Evolutionary conservation across 306 rosid species (phyloP).

Genomic region (Trifolium fragiferum): DNA sequence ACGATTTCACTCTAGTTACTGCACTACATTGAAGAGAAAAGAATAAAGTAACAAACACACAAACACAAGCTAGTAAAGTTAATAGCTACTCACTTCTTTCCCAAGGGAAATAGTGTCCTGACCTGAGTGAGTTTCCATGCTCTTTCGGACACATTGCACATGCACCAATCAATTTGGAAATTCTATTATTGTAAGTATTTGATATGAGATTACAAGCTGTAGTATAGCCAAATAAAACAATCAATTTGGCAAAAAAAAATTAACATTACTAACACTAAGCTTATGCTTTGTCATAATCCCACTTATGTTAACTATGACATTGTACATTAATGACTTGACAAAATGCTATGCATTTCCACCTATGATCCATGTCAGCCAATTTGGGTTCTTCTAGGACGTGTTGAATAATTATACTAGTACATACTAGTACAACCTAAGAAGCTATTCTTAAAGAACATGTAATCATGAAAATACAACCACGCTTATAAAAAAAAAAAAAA

Average conservation of each 20-base stretch:
- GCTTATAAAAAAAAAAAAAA: too few species aligned
- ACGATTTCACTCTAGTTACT: background rate
- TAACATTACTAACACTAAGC: conserved; percentile 19
- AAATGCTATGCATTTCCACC: conserved; percentile 42
- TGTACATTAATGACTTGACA: background rate
- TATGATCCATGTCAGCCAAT: conserved; percentile 46
- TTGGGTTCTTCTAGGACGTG: conserved; percentile 47
- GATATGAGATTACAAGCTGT: conserved; percentile 47
- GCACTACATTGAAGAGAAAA: conserved; percentile 17
- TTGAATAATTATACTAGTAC: conserved; percentile 41
- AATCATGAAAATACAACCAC: conserved; percentile 50
- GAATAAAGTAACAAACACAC: conserved; percentile 1
- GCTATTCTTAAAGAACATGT: conserved; percentile 46
- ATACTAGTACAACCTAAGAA: conserved; percentile 34
- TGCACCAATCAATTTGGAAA: conserved; percentile 44
- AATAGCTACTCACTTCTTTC: conserved; percentile 21
- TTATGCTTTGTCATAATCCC: conserved; percentile 42
- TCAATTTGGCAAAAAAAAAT: conserved; percentile 27
- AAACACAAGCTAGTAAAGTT: conserved; percentile 10
- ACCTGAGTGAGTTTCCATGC: conserved; percentile 23
- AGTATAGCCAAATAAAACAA: conserved; percentile 30
- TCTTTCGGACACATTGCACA: conserved; percentile 47
- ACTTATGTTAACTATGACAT: conserved; percentile 28
- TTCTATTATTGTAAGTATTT: conserved; percentile 38
- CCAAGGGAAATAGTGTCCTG: conserved; percentile 33